These are phyloP conservation scores for Verticillium isaacii DNA, from an alignment of 2,329 filamentous ascomycete genomes.

Conservation along the genomic window DNA sequence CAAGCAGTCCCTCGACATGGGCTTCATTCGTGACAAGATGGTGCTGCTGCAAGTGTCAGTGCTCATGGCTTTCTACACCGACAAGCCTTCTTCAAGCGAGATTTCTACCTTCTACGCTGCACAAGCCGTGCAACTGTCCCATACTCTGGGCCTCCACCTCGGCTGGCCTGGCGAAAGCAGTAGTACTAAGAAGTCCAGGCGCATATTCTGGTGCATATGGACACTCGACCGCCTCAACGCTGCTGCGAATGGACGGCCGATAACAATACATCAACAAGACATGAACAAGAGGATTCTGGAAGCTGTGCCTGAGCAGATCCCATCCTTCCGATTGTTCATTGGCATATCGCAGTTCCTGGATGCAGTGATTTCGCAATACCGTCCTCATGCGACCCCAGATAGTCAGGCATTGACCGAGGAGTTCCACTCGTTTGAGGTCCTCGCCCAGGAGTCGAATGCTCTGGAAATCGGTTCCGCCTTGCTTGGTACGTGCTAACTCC, in stretches of 20 bases:
- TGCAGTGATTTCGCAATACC: conserved; percentile 16
- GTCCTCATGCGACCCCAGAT: conserved; percentile 9
- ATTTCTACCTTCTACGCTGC: conserved; percentile 14
- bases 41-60: conserved; percentile 11
- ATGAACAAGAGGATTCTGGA: conserved; percentile 14
- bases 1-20: conserved; percentile 11
- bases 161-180: conserved; percentile 16
- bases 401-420: conserved; percentile 6
- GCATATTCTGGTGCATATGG: conserved; percentile 19
- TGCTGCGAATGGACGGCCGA: conserved; percentile 16
- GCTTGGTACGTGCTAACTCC: conserved; percentile 9
- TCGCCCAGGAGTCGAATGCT: conserved; percentile 5
- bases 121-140: conserved; percentile 17
- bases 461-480: neutral
- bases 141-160: conserved; percentile 17
- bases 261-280: conserved; percentile 17
- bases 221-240: conserved; percentile 17
- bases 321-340: conserved; percentile 17
- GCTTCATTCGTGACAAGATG: conserved; percentile 12
- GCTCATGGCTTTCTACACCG: conserved; percentile 14
- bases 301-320: conserved; percentile 14
- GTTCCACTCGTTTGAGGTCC: conserved; percentile 11
- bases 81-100: conserved; percentile 11
- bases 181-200: conserved; percentile 11
- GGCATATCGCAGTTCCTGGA: conserved; percentile 15